Conservation (phyloP, 495 filamentous ascomycete genomes). For the Lindgomyces ingoldianus region DNA sequence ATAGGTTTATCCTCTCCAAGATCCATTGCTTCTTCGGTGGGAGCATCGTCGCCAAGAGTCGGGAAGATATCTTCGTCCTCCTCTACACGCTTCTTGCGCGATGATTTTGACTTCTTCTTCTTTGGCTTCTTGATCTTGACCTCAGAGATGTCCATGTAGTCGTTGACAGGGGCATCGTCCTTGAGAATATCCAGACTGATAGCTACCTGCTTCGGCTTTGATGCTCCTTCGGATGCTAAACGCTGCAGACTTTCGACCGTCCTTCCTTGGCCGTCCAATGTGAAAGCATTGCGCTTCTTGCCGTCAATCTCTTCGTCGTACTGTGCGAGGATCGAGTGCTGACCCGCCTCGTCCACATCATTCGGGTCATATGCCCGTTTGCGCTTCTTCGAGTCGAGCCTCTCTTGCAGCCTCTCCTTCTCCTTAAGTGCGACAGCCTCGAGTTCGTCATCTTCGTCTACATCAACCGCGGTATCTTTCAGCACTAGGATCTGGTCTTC, state of each 20-base stretch:
- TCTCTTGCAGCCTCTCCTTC: conserved; percentile 73
- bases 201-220: conserved; percentile 63
- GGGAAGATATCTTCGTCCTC: conserved; percentile 77
- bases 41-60: conserved; percentile 44
- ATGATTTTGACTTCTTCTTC: conserved; percentile 63
- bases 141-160: conserved; percentile 83
- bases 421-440: conserved; percentile 80
- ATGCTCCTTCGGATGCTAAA: conserved; percentile 55
- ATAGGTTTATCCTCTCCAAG: conserved; percentile 59
- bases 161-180: conserved; percentile 70
- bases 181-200: conserved; percentile 74
- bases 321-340: conserved; percentile 70
- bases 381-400: conserved; percentile 85
- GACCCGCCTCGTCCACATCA: conserved; percentile 66
- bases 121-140: conserved; percentile 64
- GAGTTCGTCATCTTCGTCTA: conserved; percentile 89
- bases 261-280: conserved; percentile 73
- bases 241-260: conserved; percentile 64
- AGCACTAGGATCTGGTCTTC: conserved; percentile 81
- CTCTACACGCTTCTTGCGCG: conserved; percentile 84
- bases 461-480: conserved; percentile 84
- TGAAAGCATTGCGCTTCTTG: conserved; percentile 88
- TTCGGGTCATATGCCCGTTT: conserved; percentile 87
- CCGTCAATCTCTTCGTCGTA: conserved; percentile 96
- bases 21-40: conserved; percentile 66